Evolutionary conservation across 306 rosid genomes (phyloP), one percentile per base, ranked within the genome.

Genomic region (Dicorynia guianensis): DNA sequence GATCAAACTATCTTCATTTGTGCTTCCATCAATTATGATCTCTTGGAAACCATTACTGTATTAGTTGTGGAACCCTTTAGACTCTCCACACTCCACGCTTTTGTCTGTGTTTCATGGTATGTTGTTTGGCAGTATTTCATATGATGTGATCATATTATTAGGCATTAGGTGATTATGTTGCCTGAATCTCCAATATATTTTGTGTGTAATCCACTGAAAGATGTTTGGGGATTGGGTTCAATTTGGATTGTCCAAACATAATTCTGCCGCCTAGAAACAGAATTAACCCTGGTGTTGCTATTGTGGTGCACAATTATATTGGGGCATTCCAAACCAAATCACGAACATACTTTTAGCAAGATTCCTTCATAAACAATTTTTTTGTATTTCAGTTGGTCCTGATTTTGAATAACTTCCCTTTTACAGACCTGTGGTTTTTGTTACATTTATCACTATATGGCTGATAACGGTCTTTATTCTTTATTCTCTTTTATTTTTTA

Each of bases 1-100:
- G 64, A 40, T 77, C 1, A 14, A 52, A 42, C 44, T 7, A 33
- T 55, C 71, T 60, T 61, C 39, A 13, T 49, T 62, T 69, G 47
- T 48, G 38, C 38, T 50, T 61, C 42, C 34, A 30, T 49, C 57
- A 25, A 52, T 50, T 71, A 13, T 36, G 14, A 11, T 52, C 40
- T 25, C 30, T 0, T 13, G 46, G 62, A 67, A 47, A 18, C 54
- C 3, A 47, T 14, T 18, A 14, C 46, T 40, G 0, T 40, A 19
- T 53, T 6, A 62, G 5, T 49, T 55, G 52, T 54, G 53, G 15
- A 63, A 8, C 6, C 35, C 35, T 50, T 4, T n/a, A 50, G 18
- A 7, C 25, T 62, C 39, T 36, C 14, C 70, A 11, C 61, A n/a
- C n/a, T 25, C 30, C 30, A 25, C 30, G 2, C 30, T 25, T 25